Evolutionary conservation across 371 early-diverging fungal species (phyloP).

Genomic region (Mycotypha africana): DNA sequence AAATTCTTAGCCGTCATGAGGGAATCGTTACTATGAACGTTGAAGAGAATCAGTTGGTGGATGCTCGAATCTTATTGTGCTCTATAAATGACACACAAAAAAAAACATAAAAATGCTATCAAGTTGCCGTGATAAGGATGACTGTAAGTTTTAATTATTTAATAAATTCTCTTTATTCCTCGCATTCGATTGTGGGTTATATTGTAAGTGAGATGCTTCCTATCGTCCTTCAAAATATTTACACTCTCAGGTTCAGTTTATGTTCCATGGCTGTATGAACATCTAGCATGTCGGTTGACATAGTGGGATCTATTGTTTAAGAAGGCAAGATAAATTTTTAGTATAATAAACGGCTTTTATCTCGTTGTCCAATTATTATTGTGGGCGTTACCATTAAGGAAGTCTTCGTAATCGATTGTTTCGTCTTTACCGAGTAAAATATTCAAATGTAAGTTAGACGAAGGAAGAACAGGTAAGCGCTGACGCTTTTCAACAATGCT

Average conservation of each 20-base stretch:
- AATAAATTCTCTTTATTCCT: too few species aligned
- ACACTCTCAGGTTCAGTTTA: slow-evolving; percentile 36
- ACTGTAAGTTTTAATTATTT: too few species aligned
- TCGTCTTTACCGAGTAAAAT: slow-evolving; percentile 85
- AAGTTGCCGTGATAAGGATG: too few species aligned
- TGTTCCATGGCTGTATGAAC: slow-evolving; percentile 65
- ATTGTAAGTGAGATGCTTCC: too few species aligned
- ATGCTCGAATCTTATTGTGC: slow-evolving; percentile 63
- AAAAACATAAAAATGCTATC: too few species aligned
- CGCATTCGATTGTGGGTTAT: too few species aligned
- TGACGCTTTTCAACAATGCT: slow-evolving; percentile 56
- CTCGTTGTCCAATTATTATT: not conserved
- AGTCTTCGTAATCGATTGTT: slow-evolving; percentile 86
- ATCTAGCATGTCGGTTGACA: slow-evolving; percentile 60
- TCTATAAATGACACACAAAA: slow-evolving; percentile 40
- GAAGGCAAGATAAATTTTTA: not conserved
- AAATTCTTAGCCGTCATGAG: slow-evolving; percentile 55
- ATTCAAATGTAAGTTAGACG: slow-evolving; percentile 76
- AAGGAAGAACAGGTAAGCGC: slow-evolving; percentile 61
- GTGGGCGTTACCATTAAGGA: slow-evolving; percentile 65
- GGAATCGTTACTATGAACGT: slow-evolving; percentile 59
- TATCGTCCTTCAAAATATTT: too few species aligned
- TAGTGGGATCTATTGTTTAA: slow-evolving; percentile 49
- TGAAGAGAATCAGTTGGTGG: slow-evolving; percentile 60
- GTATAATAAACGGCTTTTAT: not conserved